Percentiles rank a stretch among this genome's conserved stretches.
Evolutionary conservation across 2,329 filamentous ascomycete genomes (phyloP).

Genomic region (Aspergillus ibericus): DNA sequence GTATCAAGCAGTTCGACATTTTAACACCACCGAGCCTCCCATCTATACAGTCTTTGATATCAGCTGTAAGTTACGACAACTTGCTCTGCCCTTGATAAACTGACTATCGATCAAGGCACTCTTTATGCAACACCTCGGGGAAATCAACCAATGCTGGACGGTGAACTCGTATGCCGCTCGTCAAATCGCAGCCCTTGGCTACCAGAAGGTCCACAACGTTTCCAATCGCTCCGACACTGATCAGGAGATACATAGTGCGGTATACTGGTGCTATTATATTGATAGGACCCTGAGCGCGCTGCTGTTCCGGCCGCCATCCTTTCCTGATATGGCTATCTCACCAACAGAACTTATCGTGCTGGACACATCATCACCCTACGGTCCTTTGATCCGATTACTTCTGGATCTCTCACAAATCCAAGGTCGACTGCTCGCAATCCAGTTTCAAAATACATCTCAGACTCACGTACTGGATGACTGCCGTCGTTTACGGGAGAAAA

Average conservation of each 20-base stretch:
- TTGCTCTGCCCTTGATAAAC: background rate
- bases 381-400: conserved; percentile 5
- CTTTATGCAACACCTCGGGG: conserved; percentile 27
- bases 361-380: conserved; percentile 8
- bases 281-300: conserved; percentile 29
- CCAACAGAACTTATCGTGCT: conserved; percentile 5
- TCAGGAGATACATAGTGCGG: conserved; percentile 20
- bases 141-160: conserved; percentile 26
- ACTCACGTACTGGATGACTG: conserved; percentile 5
- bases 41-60: conserved; percentile 26
- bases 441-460: background rate
- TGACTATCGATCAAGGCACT: conserved; percentile 20
- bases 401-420: conserved; percentile 17
- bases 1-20: conserved; percentile 20
- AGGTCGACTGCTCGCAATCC: conserved; percentile 6
- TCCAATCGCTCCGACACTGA: conserved; percentile 5
- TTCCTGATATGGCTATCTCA: conserved; percentile 12
- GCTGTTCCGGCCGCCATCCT: conserved; percentile 21
- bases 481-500: conserved; percentile 17
- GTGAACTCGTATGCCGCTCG: conserved; percentile 28
- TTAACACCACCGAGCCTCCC: conserved; percentile 19
- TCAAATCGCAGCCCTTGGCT: conserved; percentile 25
- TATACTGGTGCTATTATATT: conserved; percentile 31
- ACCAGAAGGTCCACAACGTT: conserved; percentile 15
- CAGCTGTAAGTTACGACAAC: conserved; percentile 19